Evolutionary conservation across 208 protist genomes (phyloP).

Genomic region (Trypanosoma rangeli): DNA sequence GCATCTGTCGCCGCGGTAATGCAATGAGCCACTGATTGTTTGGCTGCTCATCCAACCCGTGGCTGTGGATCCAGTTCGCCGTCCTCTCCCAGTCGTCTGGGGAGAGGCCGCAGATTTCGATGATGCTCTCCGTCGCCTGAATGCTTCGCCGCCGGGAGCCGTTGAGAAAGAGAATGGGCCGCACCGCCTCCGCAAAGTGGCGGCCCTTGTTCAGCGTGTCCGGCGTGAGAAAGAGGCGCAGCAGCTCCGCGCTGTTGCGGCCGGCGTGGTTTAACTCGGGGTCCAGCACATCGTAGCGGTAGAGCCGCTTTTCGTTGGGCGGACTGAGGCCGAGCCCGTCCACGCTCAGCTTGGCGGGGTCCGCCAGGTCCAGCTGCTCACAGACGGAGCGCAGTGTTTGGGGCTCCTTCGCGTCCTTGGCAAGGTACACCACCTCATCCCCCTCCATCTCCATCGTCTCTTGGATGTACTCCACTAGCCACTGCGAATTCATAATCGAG

Average conservation of each 20-base stretch:
- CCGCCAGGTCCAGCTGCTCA: constrained; percentile 63
- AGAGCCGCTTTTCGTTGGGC: constrained; percentile 55
- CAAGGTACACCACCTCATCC: constrained; percentile 69
- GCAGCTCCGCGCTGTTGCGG: constrained; percentile 72
- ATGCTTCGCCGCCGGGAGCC: constrained; percentile 57
- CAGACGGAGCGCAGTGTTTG: constrained; percentile 60
- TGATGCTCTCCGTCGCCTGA: constrained; percentile 89
- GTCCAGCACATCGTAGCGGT: constrained; percentile 95
- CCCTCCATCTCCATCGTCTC: constrained; percentile 75
- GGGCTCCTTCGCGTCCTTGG: constrained; percentile 31
- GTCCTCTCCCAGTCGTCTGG: constrained; percentile 93
- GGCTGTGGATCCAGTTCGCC: constrained; percentile 92
- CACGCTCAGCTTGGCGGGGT: constrained; percentile 81
- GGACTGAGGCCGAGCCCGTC: constrained; percentile 94
- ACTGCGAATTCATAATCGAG: constrained; percentile 87
- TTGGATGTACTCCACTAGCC: constrained; percentile 92
- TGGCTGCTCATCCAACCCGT: constrained; percentile 86
- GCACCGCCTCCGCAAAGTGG: constrained; percentile 95
- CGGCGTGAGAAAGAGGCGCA: constrained; percentile 97
- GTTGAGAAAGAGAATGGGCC: constrained; percentile 86
- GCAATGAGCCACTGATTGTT: constrained; percentile 94
- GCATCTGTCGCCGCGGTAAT: constrained; percentile 38
- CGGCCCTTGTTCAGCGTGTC: constrained; percentile 92
- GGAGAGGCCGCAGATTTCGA: constrained; percentile 77
- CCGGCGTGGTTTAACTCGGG: constrained; percentile 94